Evolutionary conservation across 352 stramenopile genomes (phyloP), one percentile per base, ranked within the genome.

Genomic region (Pythium periplocum): DNA sequence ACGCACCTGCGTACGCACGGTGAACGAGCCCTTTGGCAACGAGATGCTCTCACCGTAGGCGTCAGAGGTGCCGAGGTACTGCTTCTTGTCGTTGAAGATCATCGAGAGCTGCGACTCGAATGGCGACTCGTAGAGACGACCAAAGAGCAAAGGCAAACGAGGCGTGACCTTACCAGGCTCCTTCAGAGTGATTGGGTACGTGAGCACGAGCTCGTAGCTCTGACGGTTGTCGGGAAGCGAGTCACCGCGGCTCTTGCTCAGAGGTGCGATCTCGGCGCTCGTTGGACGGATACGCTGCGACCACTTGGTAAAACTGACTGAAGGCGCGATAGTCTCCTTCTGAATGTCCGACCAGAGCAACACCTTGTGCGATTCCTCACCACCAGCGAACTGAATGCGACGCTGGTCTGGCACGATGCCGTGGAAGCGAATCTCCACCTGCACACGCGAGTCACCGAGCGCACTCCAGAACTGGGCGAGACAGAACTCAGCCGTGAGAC

Each of bases 11-110:
- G 79, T 75, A 26, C 75, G 79, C 51, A 93, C 56, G n/a, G 72
- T 66, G 54, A 84, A 91, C 40, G 74, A 75, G 1, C 89, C 90
- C 66, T 97, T 97, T 34, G 56, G 53, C 32, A 94, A 59, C 17
- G 78, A 75, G 9, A 93, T 86, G 8, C 69, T 55, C 26, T 90
- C 79, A 6, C 88, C 85, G 59, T 88, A 97, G 4, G 87, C 79
- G 57, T 98, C 92, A 30, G 79, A 90, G 48, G 62, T 75, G 48
- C 75, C 87, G 44, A 94, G 62, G 49, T 90, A 95, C 69, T 95
- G 92, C 66, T 98, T 98, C 64, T 97, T 96, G 12, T 84, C 83
- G 67, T 98, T 89, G 61, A 97, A 98, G 37, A 97, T 73, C 73
- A 97, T 86, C 61, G 89, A 95, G 53, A 98, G 52, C 53, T 98